These are phyloP conservation scores for Beta vulgaris DNA, from an alignment of 148 eudicot species.

Conservation along the genomic window DNA sequence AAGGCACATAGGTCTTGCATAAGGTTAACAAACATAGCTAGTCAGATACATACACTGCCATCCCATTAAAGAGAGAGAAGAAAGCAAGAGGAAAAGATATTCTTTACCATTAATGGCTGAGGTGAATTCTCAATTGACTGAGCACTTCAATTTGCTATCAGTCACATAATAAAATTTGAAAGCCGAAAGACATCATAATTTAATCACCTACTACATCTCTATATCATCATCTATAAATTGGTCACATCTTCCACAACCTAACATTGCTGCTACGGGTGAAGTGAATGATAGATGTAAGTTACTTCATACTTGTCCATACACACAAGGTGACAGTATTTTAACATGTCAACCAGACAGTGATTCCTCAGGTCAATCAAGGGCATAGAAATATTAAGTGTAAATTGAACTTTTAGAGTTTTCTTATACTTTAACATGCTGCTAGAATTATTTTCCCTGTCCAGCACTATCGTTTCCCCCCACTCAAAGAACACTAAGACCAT, in stretches of 20 bases:
- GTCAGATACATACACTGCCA: not conserved
- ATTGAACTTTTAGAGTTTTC: not conserved
- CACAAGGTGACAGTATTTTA: not conserved
- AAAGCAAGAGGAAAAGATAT: not conserved
- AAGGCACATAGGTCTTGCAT: not conserved
- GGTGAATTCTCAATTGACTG: not conserved
- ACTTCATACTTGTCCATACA: not conserved
- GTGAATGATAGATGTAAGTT: not conserved
- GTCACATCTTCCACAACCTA: not conserved
- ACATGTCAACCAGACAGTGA: not conserved
- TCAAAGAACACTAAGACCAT: not conserved
- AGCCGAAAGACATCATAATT: not conserved
- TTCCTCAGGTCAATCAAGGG: not conserved
- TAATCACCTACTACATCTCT: not conserved
- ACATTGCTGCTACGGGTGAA: not conserved
- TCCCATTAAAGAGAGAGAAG: not conserved
- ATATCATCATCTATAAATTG: not conserved
- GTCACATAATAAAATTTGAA: not conserved
- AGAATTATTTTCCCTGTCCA: not conserved
- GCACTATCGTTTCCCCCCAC: not conserved
- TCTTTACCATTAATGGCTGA: not conserved
- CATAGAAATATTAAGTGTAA: not conserved
- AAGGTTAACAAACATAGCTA: not conserved
- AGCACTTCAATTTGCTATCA: not conserved
- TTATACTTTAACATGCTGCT: not conserved